These are phyloP conservation scores for Colletotrichum eremochloae DNA, from an alignment of 2,329 filamentous ascomycete species.

Conservation along the genomic window DNA sequence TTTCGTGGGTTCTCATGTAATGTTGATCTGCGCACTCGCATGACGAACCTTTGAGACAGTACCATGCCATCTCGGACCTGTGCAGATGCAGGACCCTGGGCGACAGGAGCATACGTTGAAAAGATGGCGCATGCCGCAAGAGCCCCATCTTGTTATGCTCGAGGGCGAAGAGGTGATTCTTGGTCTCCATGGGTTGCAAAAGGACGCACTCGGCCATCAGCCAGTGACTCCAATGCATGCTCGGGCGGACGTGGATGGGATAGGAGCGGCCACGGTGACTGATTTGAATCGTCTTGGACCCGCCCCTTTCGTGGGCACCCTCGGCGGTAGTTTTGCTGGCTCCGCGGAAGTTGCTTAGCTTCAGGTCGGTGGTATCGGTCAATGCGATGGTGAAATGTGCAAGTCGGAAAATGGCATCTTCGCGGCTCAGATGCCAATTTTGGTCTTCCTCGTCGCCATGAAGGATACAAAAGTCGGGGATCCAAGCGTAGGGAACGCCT, in stretches of 20 bases:
- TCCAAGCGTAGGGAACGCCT: constrained; percentile 8
- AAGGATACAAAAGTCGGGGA: constrained; percentile 14
- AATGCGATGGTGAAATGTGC: constrained; percentile 29
- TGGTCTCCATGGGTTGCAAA: not conserved
- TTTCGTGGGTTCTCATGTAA: not conserved
- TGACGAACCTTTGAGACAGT: not conserved
- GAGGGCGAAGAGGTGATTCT: not conserved
- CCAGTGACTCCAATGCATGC: constrained; percentile 2
- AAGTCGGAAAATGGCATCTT: constrained; percentile 10
- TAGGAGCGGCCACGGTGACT: constrained; percentile 6
- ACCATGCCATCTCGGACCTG: constrained; percentile 23
- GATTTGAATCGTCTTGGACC: not conserved
- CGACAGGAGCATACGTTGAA: constrained; percentile 20
- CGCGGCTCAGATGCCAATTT: constrained; percentile 23
- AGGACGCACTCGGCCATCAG: not conserved
- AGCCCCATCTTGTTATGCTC: not conserved
- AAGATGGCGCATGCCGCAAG: not conserved
- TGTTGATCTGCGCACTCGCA: constrained; percentile 23
- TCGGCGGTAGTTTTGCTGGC: not conserved
- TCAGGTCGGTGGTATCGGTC: not conserved
- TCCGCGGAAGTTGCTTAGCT: constrained; percentile 3
- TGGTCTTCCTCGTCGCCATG: constrained; percentile 11
- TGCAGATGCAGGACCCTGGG: constrained; percentile 19
- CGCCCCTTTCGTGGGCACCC: not conserved
- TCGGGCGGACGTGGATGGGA: constrained; percentile 1